Conservation (phyloP, 176 grass and related monocot genomes). For the Coix lacrymajobi region DNA sequence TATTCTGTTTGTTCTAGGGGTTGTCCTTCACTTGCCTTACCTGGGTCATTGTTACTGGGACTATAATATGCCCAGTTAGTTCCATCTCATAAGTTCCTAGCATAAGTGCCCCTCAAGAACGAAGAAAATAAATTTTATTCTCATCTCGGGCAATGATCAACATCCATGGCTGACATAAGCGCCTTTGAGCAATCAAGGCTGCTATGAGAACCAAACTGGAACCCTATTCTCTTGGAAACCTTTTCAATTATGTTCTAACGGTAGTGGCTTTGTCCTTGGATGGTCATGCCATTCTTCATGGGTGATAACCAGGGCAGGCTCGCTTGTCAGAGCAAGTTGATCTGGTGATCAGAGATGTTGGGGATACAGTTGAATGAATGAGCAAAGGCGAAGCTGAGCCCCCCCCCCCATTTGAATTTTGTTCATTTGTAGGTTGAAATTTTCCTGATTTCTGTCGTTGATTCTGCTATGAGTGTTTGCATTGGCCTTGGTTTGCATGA, state of each 20-base stretch:
- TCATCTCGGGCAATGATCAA: constrained; percentile 13
- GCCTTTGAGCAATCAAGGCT: not conserved
- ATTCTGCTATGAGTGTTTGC: not conserved
- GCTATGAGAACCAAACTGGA: constrained; percentile 7
- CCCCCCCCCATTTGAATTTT: not conserved
- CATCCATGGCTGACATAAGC: constrained; percentile 8
- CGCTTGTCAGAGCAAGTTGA: too few relatives aligned
- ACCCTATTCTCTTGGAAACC: not conserved
- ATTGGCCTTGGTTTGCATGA: not conserved
- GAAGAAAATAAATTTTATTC: not conserved
- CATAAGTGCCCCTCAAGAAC: not conserved
- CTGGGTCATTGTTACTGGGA: not conserved
- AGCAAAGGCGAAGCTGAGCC: too few relatives aligned
- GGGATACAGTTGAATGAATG: too few relatives aligned
- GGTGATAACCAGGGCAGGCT: constrained; percentile 10
- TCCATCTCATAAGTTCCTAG: too few relatives aligned
- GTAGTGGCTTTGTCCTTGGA: constrained; percentile 23
- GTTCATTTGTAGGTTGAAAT: not conserved
- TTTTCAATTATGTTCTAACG: not conserved
- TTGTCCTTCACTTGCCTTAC: not conserved
- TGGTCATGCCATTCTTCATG: constrained; percentile 11
- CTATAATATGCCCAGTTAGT: not conserved
- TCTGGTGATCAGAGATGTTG: too few relatives aligned
- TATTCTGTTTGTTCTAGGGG: not conserved
- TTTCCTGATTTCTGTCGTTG: not conserved